A percentile compares a stretch with the other conserved stretches of the same genome.
Conservation (phyloP, 768 basidiomycete species). For the Phanerochaete carnosa region DNA sequence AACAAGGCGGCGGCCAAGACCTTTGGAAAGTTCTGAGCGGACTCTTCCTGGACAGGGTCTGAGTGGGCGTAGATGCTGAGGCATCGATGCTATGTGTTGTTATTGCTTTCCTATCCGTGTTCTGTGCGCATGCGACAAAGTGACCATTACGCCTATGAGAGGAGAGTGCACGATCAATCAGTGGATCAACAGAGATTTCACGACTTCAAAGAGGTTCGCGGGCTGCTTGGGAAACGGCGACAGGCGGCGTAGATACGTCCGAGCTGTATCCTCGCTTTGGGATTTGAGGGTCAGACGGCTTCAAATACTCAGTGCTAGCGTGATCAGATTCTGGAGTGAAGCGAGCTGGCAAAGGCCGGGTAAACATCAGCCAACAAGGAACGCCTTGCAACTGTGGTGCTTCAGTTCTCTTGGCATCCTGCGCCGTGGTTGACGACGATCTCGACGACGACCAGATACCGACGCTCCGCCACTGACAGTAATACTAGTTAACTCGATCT, state of each 20-base stretch:
- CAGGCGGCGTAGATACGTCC: background rate
- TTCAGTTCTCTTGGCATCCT: constrained; percentile 9
- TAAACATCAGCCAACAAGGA: constrained; percentile 17
- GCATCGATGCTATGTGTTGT: constrained; percentile 24
- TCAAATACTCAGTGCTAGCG: background rate
- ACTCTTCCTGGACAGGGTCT: background rate
- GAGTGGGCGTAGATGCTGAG: constrained; percentile 6
- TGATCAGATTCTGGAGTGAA: background rate
- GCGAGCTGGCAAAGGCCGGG: constrained; percentile 9
- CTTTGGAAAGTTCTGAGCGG: constrained; percentile 87
- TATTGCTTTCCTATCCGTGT: constrained; percentile 28
- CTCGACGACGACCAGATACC: constrained; percentile 6
- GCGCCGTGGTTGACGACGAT: constrained; percentile 7
- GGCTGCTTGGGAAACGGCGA: background rate
- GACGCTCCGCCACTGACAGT: background rate
- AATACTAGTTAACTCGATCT: background rate
- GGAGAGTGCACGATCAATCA: background rate
- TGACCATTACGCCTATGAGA: constrained; percentile 20
- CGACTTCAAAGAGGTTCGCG: background rate
- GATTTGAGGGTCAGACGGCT: background rate
- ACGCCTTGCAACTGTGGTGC: constrained; percentile 12
- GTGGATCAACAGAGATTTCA: too few relatives aligned
- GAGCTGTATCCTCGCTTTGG: background rate
- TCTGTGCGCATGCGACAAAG: constrained; percentile 29
- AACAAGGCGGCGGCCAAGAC: constrained; percentile 89